Evolutionary conservation across 2,329 filamentous ascomycete species (phyloP).

Genomic region (Domatiomyces catenatus): DNA sequence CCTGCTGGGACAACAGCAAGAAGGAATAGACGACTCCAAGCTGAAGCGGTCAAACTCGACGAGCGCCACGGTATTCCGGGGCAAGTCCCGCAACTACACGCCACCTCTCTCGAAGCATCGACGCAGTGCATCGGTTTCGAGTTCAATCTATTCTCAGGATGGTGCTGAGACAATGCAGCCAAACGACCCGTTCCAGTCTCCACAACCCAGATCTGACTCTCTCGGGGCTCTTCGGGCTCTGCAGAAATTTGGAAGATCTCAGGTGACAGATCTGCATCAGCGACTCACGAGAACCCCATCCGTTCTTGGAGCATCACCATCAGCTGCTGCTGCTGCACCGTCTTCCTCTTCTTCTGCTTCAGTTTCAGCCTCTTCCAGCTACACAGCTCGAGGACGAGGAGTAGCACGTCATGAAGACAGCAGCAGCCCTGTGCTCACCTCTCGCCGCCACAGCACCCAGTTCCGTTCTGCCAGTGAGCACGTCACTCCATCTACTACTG

Average conservation of each 20-base stretch:
- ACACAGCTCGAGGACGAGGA: background rate
- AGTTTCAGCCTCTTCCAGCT: background rate
- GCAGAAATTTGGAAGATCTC: background rate
- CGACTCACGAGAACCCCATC: background rate
- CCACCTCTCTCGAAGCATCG: background rate
- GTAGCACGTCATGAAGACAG: background rate
- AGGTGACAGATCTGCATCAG: background rate
- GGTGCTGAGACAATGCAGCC: background rate
- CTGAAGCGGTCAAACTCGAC: background rate
- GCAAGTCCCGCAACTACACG: background rate
- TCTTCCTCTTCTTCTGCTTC: no score
- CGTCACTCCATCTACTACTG: slow-evolving; percentile 1
- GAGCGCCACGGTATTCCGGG: background rate
- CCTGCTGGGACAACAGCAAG: background rate
- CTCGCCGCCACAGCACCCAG: background rate
- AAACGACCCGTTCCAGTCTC: background rate
- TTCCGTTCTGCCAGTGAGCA: background rate
- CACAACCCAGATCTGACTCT: background rate
- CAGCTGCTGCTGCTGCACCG: no score
- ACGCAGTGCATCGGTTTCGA: background rate
- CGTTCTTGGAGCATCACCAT: background rate
- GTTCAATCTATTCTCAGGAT: background rate
- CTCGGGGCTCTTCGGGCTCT: background rate
- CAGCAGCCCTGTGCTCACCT: background rate
- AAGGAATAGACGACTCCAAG: background rate